Evolutionary conservation across 768 basidiomycete species (phyloP).

Genomic region (Lactarius deliciosus): DNA sequence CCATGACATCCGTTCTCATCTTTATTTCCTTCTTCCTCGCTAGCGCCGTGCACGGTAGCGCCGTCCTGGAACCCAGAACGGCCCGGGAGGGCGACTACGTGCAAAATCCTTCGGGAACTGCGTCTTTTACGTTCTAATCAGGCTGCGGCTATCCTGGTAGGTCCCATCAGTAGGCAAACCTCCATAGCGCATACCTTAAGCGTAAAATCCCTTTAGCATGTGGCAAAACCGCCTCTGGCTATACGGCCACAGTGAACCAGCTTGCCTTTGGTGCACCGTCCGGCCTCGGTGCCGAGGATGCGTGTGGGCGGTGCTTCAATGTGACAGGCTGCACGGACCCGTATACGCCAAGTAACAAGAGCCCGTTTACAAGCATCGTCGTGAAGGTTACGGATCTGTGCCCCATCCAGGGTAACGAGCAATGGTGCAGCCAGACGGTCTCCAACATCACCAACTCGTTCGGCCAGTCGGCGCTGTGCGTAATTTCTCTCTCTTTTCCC

Average conservation of each 20-base stretch:
- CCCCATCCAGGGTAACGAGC: slow-evolving; percentile 48
- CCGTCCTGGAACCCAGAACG: slow-evolving; percentile 29
- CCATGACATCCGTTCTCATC: slow-evolving; percentile 13
- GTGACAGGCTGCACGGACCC: slow-evolving; percentile 52
- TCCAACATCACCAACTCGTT: slow-evolving; percentile 45
- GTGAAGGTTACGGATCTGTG: slow-evolving; percentile 50
- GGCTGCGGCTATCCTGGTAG: slow-evolving; percentile 53
- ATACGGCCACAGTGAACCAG: slow-evolving; percentile 57
- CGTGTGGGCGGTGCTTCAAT: slow-evolving; percentile 61
- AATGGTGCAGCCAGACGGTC: slow-evolving; percentile 55
- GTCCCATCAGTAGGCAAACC: not conserved
- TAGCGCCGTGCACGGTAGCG: not conserved
- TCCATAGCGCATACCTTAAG: not conserved
- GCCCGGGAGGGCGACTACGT: slow-evolving; percentile 57
- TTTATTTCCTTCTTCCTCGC: not conserved
- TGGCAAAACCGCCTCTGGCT: slow-evolving; percentile 50
- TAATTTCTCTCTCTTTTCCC: not conserved
- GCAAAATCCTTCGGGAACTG: slow-evolving; percentile 49
- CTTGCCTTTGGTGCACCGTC: slow-evolving; percentile 53
- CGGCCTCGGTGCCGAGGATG: slow-evolving; percentile 54
- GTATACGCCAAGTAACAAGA: slow-evolving; percentile 48
- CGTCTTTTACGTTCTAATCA: slow-evolving; percentile 56
- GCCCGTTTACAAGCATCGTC: slow-evolving; percentile 55
- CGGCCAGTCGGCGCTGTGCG: slow-evolving; percentile 48
- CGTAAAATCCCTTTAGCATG: slow-evolving; percentile 41